Evolutionary conservation across 164 flowering plant species (phyloP), one percentile per base, ranked within the genome.

Genomic region (grape (Vitis vinifera)): DNA sequence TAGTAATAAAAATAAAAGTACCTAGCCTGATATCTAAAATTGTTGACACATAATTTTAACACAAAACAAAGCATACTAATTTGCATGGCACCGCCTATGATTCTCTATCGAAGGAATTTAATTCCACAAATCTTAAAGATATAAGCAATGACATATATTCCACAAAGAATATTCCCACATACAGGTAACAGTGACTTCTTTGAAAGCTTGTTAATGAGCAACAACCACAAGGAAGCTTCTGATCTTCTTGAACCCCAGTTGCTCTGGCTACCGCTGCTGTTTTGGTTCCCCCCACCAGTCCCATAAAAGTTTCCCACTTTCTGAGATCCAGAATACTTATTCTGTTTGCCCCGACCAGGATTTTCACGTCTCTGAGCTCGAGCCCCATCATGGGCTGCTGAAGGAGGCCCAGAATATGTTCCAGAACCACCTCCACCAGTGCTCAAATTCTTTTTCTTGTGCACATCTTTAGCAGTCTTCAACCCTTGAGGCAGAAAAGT

Each of bases 131-230:
- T 30, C 0, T 16, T 14, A 47, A 67, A 62, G 29, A 64, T 16
- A 56, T 8, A 47, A 8, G 14, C 2, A 19, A 57, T 62, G 51
- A 30, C n/a, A 27, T 12, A 63, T 12, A 63, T 51, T 44, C 10
- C 30, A 47, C 4, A 55, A 59, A 50, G 65, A 51, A 16, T 51
- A 9, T 63, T 50, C 57, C 56, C 60, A 79, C 95, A 62, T 88
- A 94, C 98, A 72, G 98, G 98, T 79, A 94, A 79, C 51, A 94
- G 81, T 11, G 92, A 85, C 77, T 77, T 87, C 84, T 88, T 96
- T 16, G 81, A 85, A 47, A 96, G 94, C 81, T 89, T 91, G 71
- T 87, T 88, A 59, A 96, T 79, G 74, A 96, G 94, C 74, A 66
- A 74, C 69, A 89, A 73, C 99, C 97, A 96, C 59, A 86, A 55